These are phyloP conservation scores for Ascochyta koolunga DNA, from an alignment of 2,329 filamentous ascomycete species.

Conservation along the genomic window DNA sequence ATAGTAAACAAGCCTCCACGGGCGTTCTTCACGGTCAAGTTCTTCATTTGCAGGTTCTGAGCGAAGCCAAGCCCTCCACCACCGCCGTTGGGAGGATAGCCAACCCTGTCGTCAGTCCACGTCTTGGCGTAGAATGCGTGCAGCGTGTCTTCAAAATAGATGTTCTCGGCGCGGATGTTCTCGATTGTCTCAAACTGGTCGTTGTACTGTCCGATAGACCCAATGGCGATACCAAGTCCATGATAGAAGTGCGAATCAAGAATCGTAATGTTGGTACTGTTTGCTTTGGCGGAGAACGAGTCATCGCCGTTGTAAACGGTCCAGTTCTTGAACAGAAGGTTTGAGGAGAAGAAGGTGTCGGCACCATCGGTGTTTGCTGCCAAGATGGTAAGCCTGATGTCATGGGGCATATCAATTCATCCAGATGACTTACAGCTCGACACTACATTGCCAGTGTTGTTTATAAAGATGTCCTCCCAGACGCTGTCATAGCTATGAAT, in stretches of 20 bases:
- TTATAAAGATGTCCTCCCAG: slow-evolving; percentile 60
- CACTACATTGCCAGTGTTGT: slow-evolving; percentile 48
- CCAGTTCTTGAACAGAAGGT: slow-evolving; percentile 51
- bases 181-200: slow-evolving; percentile 57
- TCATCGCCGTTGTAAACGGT: slow-evolving; percentile 25
- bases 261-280: slow-evolving; percentile 25
- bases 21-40: slow-evolving; percentile 36
- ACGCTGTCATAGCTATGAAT: slow-evolving; percentile 56
- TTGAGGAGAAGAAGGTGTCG: slow-evolving; percentile 61
- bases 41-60: slow-evolving; percentile 46
- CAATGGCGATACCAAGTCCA: slow-evolving; percentile 59
- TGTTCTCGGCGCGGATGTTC: slow-evolving; percentile 56
- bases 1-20: slow-evolving; percentile 45
- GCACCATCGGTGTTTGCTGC: slow-evolving; percentile 54
- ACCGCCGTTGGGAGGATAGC: slow-evolving; percentile 64
- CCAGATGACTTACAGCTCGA: slow-evolving; percentile 18
- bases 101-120: slow-evolving; percentile 60
- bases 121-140: slow-evolving; percentile 64
- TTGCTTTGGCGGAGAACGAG: slow-evolving; percentile 24
- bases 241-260: slow-evolving; percentile 21
- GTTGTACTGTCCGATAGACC: slow-evolving; percentile 63
- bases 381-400: slow-evolving; percentile 4
- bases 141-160: slow-evolving; percentile 54
- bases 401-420: background rate
- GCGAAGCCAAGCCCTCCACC: slow-evolving; percentile 60